These are phyloP conservation scores for Curvularia lunata DNA, from an alignment of 2,329 filamentous ascomycete genomes.

Conservation along the genomic window DNA sequence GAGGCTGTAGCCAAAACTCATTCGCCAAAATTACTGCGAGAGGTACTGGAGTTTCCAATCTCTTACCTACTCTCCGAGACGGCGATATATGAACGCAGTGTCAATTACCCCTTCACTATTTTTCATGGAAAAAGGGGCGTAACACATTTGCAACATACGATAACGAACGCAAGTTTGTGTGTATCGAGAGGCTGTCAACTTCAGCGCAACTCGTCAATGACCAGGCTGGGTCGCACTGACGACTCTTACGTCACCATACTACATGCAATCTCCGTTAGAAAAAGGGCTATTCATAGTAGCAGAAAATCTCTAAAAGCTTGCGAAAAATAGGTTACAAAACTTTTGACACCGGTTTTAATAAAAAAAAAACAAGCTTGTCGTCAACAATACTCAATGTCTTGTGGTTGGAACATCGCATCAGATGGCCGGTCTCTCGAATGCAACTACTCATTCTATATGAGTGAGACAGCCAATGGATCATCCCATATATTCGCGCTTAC, in stretches of 20 bases:
- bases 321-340: background rate
- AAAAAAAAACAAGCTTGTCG: background rate
- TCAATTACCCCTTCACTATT: slow-evolving; percentile 49
- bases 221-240: too few relatives aligned
- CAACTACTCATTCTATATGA: background rate
- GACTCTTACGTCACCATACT: too few relatives aligned
- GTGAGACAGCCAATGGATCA: background rate
- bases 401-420: background rate
- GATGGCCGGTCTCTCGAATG: background rate
- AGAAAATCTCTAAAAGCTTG: background rate
- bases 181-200: background rate
- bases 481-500: background rate
- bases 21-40: slow-evolving; percentile 40
- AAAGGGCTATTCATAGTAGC: too few relatives aligned
- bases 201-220: too few relatives aligned
- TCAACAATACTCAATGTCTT: background rate
- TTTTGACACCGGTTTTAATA: background rate
- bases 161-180: background rate
- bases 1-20: background rate
- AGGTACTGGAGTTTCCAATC: slow-evolving; percentile 33
- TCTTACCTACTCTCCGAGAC: slow-evolving; percentile 41
- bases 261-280: too few relatives aligned
- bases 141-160: slow-evolving; percentile 47
- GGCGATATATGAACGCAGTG: slow-evolving; percentile 49
- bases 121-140: slow-evolving; percentile 43